Percentiles rank a stretch among this genome's conserved stretches.
phyloP scores from a whole-genome alignment of 768 basidiomycete genomes.

The Amanita rubescens region DNA sequence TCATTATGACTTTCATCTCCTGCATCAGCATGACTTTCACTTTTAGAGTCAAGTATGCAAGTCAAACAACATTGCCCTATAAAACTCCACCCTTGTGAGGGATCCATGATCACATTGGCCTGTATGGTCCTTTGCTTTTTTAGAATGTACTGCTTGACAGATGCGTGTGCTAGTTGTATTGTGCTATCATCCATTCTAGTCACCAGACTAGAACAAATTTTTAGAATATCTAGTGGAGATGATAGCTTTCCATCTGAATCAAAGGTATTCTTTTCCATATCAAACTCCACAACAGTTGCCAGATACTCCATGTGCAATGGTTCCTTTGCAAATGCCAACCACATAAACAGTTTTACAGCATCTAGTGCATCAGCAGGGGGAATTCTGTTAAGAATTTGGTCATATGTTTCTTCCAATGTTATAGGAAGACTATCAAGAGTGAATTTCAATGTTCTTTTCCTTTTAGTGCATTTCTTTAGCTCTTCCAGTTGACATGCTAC shows the following conservation, averaged over 20 bases:
- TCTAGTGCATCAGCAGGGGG: not conserved
- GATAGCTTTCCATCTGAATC: not conserved
- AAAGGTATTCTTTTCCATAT: not conserved
- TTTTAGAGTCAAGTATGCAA: not conserved
- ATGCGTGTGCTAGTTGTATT: not conserved
- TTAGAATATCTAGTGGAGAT: not conserved
- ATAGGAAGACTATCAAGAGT: not conserved
- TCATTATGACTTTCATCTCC: not conserved
- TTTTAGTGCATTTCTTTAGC: not conserved
- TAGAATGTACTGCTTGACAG: not conserved
- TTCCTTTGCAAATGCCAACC: not conserved
- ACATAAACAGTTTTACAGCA: not conserved
- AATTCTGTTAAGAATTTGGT: not conserved
- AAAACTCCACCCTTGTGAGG: not conserved
- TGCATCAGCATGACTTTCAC: not conserved
- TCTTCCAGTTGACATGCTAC: conserved; percentile 1
- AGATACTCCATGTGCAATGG: not conserved
- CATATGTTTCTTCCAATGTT: not conserved
- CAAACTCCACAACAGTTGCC: not conserved
- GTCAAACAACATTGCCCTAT: not conserved
- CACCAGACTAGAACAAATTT: not conserved
- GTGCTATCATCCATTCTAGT: not conserved
- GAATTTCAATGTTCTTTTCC: not conserved
- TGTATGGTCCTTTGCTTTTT: not conserved
- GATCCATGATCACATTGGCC: not conserved